Base-by-base conservation (phyloP, 192 early-diverging fungal genomes). In the Pilaira anomala region DNA sequence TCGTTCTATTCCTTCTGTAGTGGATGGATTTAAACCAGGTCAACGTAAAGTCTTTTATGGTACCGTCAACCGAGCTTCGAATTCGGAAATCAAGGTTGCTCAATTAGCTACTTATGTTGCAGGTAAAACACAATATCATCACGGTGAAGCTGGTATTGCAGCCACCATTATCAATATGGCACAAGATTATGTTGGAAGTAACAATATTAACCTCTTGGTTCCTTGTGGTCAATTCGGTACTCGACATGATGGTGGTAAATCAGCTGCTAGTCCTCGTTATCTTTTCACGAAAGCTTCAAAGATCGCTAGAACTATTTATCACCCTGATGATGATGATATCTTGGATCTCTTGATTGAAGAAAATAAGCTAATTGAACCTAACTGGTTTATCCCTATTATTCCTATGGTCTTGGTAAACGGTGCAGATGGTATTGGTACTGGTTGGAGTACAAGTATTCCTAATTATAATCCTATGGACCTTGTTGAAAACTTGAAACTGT, bases 191-290 rank as follows among this genome's bases (percentile, higher is more conserved):
- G 89, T 97, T 28, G 95, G 97, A 36, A 91, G 87, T 77, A 97
- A 97, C 79, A 99, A 99, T 75, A 77, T 97, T 66, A 85, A 87
- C 40, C 61, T 97, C 55, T 66, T 99, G 42, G 76, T 87, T 49
- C 94, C 94, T 9, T 68, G 78, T 52, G 97, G 97, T 68, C 86
- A 93, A 63, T 99, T 99, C 67, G 97, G 97, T 62, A 95, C 91
- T 25, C 81, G 95, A 21, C 63, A 89, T 75, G 80, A 87, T 24
- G 93, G 97, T 50, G 94, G 93, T 33, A 95, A 97, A 72, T 93
- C 95, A 70, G 90, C 93, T 25, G 95, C 95, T n/a, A 89, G 87
- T 71, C 81, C 95, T 77, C 95, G 97, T 94, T 99, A 99, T 78
- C 92, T 99, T 62, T 91, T 87, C 68, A 96, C 94, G 0, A 79